These are phyloP conservation scores for Stagonosporopsis cucurbitacearum DNA, from an alignment of 2,329 filamentous ascomycete species.

Conservation along the genomic window DNA sequence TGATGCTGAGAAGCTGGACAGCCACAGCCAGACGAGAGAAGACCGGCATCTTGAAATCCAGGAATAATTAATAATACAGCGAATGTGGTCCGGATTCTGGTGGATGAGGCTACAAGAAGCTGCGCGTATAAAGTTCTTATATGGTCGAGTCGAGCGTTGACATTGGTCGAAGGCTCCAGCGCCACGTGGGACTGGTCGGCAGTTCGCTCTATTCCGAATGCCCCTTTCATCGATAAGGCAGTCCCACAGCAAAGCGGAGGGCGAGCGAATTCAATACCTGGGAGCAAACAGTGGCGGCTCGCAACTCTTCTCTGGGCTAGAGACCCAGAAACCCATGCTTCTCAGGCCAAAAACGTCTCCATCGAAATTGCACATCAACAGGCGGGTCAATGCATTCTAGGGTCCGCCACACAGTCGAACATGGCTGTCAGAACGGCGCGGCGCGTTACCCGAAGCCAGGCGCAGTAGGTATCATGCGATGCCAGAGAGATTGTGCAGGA, in stretches of 20 bases:
- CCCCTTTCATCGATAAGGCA: background rate
- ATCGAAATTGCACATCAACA: constrained; percentile 6
- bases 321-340: background rate
- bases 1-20: constrained; percentile 31
- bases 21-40: constrained; percentile 37
- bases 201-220: constrained; percentile 17
- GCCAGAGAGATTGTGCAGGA: background rate
- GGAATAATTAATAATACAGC: constrained; percentile 18
- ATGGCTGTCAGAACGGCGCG: constrained; percentile 6
- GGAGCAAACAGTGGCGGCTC: background rate
- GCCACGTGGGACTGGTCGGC: constrained; percentile 22
- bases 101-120: constrained; percentile 4
- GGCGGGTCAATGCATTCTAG: constrained; percentile 12
- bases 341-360: constrained; percentile 1
- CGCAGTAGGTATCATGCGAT: background rate
- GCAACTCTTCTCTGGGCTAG: constrained; percentile 3
- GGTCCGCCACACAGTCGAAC: background rate
- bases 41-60: constrained; percentile 30
- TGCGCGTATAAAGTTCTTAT: constrained; percentile 28
- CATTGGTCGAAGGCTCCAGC: constrained; percentile 18
- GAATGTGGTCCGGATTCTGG: constrained; percentile 21
- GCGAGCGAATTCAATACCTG: constrained; percentile 5
- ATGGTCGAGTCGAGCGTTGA: constrained; percentile 16
- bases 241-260: constrained; percentile 10
- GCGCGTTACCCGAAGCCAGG: constrained; percentile 9